Percentiles rank a stretch among this genome's conserved stretches.
These are phyloP conservation scores for Phytopythium kandeliae DNA, from an alignment of 352 stramenopile species.

Conservation along the genomic window DNA sequence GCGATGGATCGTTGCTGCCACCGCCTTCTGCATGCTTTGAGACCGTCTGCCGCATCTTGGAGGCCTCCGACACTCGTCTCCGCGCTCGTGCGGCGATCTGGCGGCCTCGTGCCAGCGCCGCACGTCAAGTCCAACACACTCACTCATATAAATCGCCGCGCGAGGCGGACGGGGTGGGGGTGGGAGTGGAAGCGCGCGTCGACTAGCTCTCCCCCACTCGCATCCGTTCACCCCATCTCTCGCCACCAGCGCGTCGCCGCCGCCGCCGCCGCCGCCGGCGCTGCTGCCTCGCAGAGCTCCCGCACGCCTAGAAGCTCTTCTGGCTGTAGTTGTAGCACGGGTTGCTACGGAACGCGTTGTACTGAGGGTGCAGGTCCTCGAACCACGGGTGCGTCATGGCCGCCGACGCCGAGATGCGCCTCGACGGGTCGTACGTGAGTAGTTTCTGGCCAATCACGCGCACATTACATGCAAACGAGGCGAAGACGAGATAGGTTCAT, in stretches of 20 bases:
- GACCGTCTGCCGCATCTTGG: too few relatives aligned
- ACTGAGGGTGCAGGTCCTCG: slow-evolving; percentile 69
- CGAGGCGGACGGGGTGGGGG: too few relatives aligned
- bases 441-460: slow-evolving; percentile 52
- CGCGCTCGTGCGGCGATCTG: neutral
- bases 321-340: slow-evolving; percentile 28
- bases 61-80: neutral
- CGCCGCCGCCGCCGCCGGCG: neutral
- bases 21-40: too few relatives aligned
- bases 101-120: neutral
- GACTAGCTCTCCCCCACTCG: too few relatives aligned
- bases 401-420: slow-evolving; percentile 69
- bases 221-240: too few relatives aligned
- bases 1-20: too few relatives aligned
- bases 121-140: neutral
- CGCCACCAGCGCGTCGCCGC: neutral
- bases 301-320: slow-evolving; percentile 20
- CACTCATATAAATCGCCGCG: neutral
- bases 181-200: too few relatives aligned
- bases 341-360: slow-evolving; percentile 65
- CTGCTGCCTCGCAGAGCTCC: too few relatives aligned
- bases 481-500: too few relatives aligned
- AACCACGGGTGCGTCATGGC: slow-evolving; percentile 86
- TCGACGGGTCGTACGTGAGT: slow-evolving; percentile 74
- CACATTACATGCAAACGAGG: too few relatives aligned